These are phyloP conservation scores for Cryptococcus maquisensis DNA, from an alignment of 1,284 basidiomycete species.

Conservation along the genomic window DNA sequence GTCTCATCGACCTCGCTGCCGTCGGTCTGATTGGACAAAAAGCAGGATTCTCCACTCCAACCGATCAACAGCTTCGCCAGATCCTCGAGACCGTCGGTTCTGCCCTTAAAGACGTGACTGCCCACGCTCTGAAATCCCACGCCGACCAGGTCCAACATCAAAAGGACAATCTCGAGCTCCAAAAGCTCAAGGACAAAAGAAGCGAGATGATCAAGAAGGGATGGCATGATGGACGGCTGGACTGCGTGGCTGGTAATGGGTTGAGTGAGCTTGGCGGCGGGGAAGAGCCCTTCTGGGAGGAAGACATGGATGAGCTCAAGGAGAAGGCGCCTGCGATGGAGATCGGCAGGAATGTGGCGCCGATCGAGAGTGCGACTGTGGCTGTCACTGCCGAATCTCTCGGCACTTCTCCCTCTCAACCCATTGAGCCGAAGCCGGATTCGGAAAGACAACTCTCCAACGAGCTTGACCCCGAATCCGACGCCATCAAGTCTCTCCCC, in stretches of 20 bases:
- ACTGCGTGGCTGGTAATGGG: constrained; percentile 75
- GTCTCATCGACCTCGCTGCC: constrained; percentile 85
- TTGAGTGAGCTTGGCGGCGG: constrained; percentile 79
- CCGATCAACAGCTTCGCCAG: constrained; percentile 79
- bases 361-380: constrained; percentile 30
- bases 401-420: not conserved
- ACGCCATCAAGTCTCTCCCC: constrained; percentile 63
- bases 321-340: constrained; percentile 32
- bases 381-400: constrained; percentile 25
- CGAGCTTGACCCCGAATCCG: constrained; percentile 44
- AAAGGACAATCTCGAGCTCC: constrained; percentile 21
- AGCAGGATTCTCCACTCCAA: constrained; percentile 80
- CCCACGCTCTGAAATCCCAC: constrained; percentile 46
- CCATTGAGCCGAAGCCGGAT: not conserved
- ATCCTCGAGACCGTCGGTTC: constrained; percentile 75
- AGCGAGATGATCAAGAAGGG: constrained; percentile 53
- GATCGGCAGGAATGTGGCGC: constrained; percentile 25
- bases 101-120: constrained; percentile 63
- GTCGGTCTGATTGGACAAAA: constrained; percentile 94
- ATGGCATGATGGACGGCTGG: constrained; percentile 77
- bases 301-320: constrained; percentile 42
- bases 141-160: constrained; percentile 38
- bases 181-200: constrained; percentile 21
- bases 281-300: constrained; percentile 57
- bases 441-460: not conserved